A percentile compares a stretch with the other conserved stretches of the same genome.
These are phyloP conservation scores for Stipa capillata DNA, from an alignment of 176 grass and related monocot species.

Conservation along the genomic window DNA sequence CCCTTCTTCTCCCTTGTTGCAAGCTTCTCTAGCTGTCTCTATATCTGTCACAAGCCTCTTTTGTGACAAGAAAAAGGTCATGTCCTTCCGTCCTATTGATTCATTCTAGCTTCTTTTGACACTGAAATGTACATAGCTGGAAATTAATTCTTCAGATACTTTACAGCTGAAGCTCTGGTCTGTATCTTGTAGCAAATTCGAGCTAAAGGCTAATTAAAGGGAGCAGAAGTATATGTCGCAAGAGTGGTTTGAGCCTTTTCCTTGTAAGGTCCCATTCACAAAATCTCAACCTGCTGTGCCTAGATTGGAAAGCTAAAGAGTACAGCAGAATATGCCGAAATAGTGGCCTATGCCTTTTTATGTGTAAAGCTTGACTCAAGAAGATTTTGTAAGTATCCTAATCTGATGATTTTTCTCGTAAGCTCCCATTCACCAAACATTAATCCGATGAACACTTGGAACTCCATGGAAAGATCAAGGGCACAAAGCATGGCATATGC, in stretches of 20 bases:
- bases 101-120: conserved; percentile 14
- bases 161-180: neutral
- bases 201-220: neutral
- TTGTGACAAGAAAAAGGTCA: conserved; percentile 22
- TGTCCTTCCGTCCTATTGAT: neutral
- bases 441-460: conserved; percentile 2
- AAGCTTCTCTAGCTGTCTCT: neutral
- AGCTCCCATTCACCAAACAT: conserved; percentile 13
- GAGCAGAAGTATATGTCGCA: neutral
- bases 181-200: conserved; percentile 18
- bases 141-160: neutral
- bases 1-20: conserved; percentile 14
- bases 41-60: neutral
- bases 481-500: conserved; percentile 24
- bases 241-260: conserved; percentile 15
- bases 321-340: conserved; percentile 32
- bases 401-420: conserved; percentile 8
- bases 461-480: conserved; percentile 7
- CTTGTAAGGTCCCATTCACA: conserved; percentile 23
- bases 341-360: conserved; percentile 7
- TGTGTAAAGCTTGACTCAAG: conserved; percentile 9
- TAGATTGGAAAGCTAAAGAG: conserved; percentile 19
- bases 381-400: conserved; percentile 37
- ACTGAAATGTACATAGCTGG: neutral
- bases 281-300: conserved; percentile 7